Evolutionary conservation across 73 alveolate species (phyloP).

Genomic region (Breviolum minutum): DNA sequence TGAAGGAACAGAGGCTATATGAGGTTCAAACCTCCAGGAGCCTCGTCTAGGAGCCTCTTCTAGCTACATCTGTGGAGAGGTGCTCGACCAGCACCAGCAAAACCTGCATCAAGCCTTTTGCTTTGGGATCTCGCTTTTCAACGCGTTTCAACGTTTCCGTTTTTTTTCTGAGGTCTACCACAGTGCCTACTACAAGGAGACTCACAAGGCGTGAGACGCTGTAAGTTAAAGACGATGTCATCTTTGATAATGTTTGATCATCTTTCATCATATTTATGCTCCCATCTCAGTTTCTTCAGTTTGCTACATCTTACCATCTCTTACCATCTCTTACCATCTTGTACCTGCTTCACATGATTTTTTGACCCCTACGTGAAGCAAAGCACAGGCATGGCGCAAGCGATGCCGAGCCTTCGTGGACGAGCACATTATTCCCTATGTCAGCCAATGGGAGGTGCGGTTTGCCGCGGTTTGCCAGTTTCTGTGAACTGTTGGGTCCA

Average conservation of each 20-base stretch:
- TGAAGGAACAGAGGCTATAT: no score
- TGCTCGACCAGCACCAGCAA: no score
- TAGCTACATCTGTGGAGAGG: no score
- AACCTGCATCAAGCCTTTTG: no score
- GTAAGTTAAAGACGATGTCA: background rate
- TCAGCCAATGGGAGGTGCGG: constrained; percentile 75
- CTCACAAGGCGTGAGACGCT: constrained; percentile 29
- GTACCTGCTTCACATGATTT: background rate
- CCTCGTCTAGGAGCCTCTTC: no score
- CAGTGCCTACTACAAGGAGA: constrained; percentile 91
- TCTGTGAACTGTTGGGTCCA: background rate
- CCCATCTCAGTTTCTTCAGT: no score
- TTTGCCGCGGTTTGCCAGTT: background rate
- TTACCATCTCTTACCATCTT: no score
- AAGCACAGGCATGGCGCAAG: constrained; percentile 18
- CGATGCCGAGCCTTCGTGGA: constrained; percentile 85
- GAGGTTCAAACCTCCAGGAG: no score
- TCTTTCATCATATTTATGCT: background rate
- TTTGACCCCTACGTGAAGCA: no score
- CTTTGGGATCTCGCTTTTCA: no score
- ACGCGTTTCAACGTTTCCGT: no score
- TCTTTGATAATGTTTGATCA: background rate
- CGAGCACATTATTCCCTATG: constrained; percentile 76
- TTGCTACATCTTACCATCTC: no score
- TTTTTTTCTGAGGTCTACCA: constrained; percentile 41